Conservation (phyloP, 129 eudicot species). For the Lactuca saligna region DNA sequence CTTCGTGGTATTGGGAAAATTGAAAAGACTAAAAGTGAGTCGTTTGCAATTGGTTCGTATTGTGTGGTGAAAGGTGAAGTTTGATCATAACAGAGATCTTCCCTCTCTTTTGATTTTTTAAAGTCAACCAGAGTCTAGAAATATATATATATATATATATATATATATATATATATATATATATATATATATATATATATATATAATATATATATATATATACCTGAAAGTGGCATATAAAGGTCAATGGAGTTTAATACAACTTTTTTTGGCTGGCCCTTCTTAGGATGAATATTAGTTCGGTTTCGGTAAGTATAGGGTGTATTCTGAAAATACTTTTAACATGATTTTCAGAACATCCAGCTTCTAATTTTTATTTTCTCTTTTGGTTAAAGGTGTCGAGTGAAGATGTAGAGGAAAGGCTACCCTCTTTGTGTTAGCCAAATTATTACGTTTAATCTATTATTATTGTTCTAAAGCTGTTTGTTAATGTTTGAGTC, state of each 20-base stretch:
- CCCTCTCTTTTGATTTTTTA: neutral
- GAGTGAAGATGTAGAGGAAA: neutral
- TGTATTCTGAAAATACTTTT: neutral
- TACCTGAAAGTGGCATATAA: conserved; percentile 1
- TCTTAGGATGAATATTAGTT: neutral
- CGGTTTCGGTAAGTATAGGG: neutral
- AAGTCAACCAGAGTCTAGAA: neutral
- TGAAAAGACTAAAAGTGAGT: conserved; percentile 10
- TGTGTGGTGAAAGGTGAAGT: conserved; percentile 1
- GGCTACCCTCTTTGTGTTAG: neutral
- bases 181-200: too few relatives aligned
- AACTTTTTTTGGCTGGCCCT: neutral
- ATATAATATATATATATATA: too few relatives aligned
- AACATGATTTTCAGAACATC: neutral
- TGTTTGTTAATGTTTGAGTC: neutral
- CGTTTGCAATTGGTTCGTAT: neutral
- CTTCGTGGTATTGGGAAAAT: neutral
- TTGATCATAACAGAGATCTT: neutral
- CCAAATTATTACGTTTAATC: neutral
- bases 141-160: neutral
- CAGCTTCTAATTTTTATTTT: too few relatives aligned
- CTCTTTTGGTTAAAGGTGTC: neutral
- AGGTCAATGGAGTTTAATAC: neutral
- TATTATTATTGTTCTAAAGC: neutral
- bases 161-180: too few relatives aligned